Base-by-base conservation (phyloP, 2,329 filamentous ascomycete genomes). In the Dothideomycetidae sp. region DNA sequence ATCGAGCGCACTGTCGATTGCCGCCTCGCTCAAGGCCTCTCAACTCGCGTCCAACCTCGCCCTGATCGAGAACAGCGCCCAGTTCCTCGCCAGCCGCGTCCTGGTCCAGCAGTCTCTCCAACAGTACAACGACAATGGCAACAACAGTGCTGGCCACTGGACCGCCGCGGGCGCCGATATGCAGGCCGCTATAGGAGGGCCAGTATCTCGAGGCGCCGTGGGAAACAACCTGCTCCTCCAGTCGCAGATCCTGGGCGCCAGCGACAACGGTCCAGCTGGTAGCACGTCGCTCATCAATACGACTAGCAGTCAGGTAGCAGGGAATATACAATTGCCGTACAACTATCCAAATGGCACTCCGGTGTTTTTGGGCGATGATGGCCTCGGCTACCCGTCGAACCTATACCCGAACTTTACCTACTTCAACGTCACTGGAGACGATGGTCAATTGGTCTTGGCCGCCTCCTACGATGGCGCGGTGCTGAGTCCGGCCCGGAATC, bases 391-490 rank as follows among this genome's bases (percentile, higher is more conserved):
- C 46, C 81, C 84, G 9, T 64, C 75, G 0, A 56, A 59, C 2
- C 67, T 93, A 2, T 93, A 84, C 51, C 85, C 85, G 1, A 85
- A 85, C 48, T 68, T 92, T 40, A 81, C 77, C 0, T 83, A 82
- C 50, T 48, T 53, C 10, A 44, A 54, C 1, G 53, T 55, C 9
- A 42, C 46, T 2, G 42, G 53, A 32, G 58, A 60, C 46, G 47
- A 33, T 29, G 59, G 56, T 10, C 55, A 52, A 34, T 52, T 53
- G 10, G 41, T 46, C 3, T 56, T 53, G 3, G 48, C 49, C 10
- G 68, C 64, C 3, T 52, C 52, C 3, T 65, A 59, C 37, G 46
- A 64, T 5, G 64, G 62, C 12, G 53, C 56, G 26, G 46, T 47
- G 0, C 54, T 76, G 10, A 29, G 37, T 10, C 42, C 48, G 4